Percentiles rank a stretch among this genome's conserved stretches.
phyloP scores from a whole-genome alignment of 2,329 filamentous ascomycete genomes.

The Lachnum nothofagi region DNA sequence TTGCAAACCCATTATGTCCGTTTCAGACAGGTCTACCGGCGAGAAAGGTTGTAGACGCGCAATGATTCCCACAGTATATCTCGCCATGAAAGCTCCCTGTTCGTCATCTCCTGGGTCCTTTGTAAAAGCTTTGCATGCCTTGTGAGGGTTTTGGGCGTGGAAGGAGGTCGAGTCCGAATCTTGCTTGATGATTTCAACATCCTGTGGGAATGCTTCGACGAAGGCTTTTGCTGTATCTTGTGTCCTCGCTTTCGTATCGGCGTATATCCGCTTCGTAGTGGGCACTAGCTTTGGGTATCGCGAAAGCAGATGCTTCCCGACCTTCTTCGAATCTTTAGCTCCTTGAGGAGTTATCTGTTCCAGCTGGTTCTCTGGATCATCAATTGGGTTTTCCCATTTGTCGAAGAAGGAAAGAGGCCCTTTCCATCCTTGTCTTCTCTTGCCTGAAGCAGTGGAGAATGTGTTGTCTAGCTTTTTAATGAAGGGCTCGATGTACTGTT shows the following conservation, averaged over 20 bases:
- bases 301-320: constrained; percentile 26
- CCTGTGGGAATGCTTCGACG: constrained; percentile 26
- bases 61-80: constrained; percentile 57
- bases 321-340: constrained; percentile 27
- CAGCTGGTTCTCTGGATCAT: constrained; percentile 29
- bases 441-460: constrained; percentile 5
- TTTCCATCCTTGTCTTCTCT: constrained; percentile 25
- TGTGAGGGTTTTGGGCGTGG: constrained; percentile 37
- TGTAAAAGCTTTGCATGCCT: constrained; percentile 54
- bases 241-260: constrained; percentile 29
- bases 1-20: constrained; percentile 62
- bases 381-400: constrained; percentile 28
- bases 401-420: constrained; percentile 27
- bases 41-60: constrained; percentile 48
- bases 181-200: constrained; percentile 26
- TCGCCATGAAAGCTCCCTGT: constrained; percentile 39
- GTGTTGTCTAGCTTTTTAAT: constrained; percentile 54
- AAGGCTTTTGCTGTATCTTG: constrained; percentile 30
- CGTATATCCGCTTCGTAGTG: constrained; percentile 29
- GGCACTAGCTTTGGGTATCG: constrained; percentile 28
- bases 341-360: constrained; percentile 30
- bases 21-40: constrained; percentile 57
- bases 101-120: constrained; percentile 28
- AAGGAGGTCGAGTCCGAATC: constrained; percentile 51
- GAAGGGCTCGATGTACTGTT: constrained; percentile 53